phyloP scores from a whole-genome alignment of 805 yeast genomes.

The Nakazawaea ishiwadae region DNA sequence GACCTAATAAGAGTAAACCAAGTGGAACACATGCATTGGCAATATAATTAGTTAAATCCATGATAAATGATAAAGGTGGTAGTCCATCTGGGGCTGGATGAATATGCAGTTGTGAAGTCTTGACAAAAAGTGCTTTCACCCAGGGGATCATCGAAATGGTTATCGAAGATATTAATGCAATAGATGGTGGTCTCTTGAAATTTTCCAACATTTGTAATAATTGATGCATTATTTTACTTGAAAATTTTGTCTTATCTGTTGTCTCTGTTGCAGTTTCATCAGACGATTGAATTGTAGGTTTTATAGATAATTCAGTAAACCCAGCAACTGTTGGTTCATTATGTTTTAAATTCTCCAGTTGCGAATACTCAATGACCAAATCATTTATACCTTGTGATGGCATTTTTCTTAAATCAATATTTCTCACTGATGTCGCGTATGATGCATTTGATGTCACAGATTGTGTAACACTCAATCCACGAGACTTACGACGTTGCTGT shows the following conservation, averaged over 20 bases:
- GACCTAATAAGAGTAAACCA: conserved; percentile 80
- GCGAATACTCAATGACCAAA: conserved; percentile 49
- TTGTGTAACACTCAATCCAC: not conserved
- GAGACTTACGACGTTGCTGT: not conserved
- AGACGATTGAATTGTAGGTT: conserved; percentile 5
- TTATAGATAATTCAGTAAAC: conserved; percentile 22
- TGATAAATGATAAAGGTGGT: conserved; percentile 81
- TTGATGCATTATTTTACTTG: not conserved
- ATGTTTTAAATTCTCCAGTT: conserved; percentile 31
- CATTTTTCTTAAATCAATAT: conserved; percentile 24
- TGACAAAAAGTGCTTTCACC: conserved; percentile 64
- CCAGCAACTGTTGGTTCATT: conserved; percentile 19
- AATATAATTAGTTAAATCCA: conserved; percentile 75
- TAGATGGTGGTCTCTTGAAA: conserved; percentile 65
- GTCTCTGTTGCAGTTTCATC: conserved; percentile 9
- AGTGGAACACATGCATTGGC: conserved; percentile 88
- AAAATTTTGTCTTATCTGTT: conserved; percentile 11
- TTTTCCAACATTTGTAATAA: conserved; percentile 32
- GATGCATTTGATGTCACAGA: conserved; percentile 1
- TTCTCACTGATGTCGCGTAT: conserved; percentile 8
- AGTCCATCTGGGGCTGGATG: conserved; percentile 77
- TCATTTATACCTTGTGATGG: conserved; percentile 40
- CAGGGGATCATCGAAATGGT: conserved; percentile 84
- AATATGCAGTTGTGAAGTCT: conserved; percentile 40
- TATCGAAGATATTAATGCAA: conserved; percentile 62